Evolutionary conservation across 345 rosid genomes (phyloP), one percentile per base, ranked within the genome.

Genomic region (Trapa bicornis): DNA sequence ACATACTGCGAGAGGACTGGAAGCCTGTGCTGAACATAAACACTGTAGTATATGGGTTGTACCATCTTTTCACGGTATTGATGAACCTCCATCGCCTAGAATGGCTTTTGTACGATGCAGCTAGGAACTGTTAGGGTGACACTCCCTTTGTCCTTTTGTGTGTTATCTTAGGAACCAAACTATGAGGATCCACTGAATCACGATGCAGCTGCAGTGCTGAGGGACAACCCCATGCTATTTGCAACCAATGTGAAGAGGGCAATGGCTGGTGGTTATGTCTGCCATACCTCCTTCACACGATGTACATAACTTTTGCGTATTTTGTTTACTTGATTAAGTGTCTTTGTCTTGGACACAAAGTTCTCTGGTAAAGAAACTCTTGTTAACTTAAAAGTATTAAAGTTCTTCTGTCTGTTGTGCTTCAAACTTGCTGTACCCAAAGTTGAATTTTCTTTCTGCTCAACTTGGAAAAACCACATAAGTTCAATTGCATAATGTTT

Each of bases 1-100:
- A 95, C 76, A 84, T 95, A 76, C 78, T 95, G 62, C 83, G 99
- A 57, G 97, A 91, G 81, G 96, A 95, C 69, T 95, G 99, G 99
- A 95, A 95, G 74, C 99, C 96, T 2, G 96, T 95, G 68, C 96
- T 95, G 54, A 95, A 82, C 73, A 91, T 95, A 35, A 95, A 95
- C 83, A 95, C 97, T 9, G 74, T 91, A 29, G 82, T 95, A 41
- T 95, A 95, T 33, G 98, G 97, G 71, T 77, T 95, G 58, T 86
- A 76, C 78, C 99, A 95, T 80, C 94, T 91, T 37, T 91, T 91
- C 81, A 91, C 96, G 78, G 97, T 95, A 89, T 74, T 43, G 3
- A 41, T 35, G 35, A 10, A 37, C 13, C 35, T 22, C 37, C n/a
- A 4, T 7, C 11, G 15, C 0, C 36, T 69, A 16, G 32, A 5